Evolutionary conservation across 345 rosid genomes (phyloP), one percentile per base, ranked within the genome.

Genomic region (Psidium friedrichsthalianum): DNA sequence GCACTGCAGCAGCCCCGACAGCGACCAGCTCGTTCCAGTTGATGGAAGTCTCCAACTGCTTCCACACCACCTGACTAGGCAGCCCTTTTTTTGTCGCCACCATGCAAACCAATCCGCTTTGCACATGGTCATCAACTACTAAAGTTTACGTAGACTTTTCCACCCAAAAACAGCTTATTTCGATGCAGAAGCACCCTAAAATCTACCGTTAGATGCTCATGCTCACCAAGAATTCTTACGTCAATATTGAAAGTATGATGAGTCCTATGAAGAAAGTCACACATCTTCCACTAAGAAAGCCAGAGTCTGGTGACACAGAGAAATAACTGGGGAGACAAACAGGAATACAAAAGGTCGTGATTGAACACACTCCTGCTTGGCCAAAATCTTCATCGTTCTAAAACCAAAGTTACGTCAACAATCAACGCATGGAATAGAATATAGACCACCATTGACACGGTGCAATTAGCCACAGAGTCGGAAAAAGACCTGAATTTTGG

Each of bases 401-500:
- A 52, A 29, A 5, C 55, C 58, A 11, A 29, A 9, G 6, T 29
- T 14, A 27, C 58, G 24, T 29, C 13, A 8, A 16, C 51, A 82
- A 52, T 40, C 3, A 27, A 56, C 44, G 44, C 4, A 52, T 5
- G 42, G 47, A 51, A 27, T 1, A 82, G 5, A 51, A 27, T 18
- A 82, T 16, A 29, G 25, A 51, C 40, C 58, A 5, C 18, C 56
- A 53, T 9, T 20, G 59, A 14, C 42, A 82, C 59, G 40, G n/a
- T 11, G 58, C 59, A 18, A 29, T 8, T 52, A 32, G 56, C 52
- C 58, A 52, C 6, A 51, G 52, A 16, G 78, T 36, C 42, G 42
- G 52, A 56, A 51, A 58, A n/a, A 20, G 14, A 97, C 99, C 98
- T 94, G 96, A 87, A 98, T 94, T 93, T 94, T 94, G 54, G 98